Conservation (phyloP, 2,329 filamentous ascomycete species). For the Bimuria novae-zelandiae region DNA sequence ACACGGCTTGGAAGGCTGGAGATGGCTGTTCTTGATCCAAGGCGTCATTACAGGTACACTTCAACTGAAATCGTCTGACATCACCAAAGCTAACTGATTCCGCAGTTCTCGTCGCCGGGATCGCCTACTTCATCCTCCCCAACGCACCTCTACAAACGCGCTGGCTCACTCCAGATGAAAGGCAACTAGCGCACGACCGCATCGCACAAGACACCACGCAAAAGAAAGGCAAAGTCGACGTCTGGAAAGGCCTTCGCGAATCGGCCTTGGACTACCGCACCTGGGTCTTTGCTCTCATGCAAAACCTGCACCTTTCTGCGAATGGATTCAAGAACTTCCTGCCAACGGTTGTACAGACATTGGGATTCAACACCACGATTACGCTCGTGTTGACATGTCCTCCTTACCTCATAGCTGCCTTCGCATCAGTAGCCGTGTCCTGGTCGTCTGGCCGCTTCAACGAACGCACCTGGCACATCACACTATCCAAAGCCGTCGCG, state of each 20-base stretch:
- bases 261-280: too few relatives aligned
- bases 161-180: constrained; percentile 53
- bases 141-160: constrained; percentile 42
- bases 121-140: constrained; percentile 47
- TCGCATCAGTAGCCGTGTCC: constrained; percentile 36
- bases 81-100: too few relatives aligned
- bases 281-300: constrained; percentile 61
- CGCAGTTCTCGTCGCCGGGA: too few relatives aligned
- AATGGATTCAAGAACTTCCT: constrained; percentile 57
- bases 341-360: constrained; percentile 54
- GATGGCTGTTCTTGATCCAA: too few relatives aligned
- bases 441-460: constrained; percentile 47
- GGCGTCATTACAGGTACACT: too few relatives aligned
- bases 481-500: constrained; percentile 40
- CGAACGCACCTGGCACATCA: constrained; percentile 49
- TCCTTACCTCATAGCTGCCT: constrained; percentile 26
- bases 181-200: constrained; percentile 38
- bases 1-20: constrained; percentile 24
- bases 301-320: constrained; percentile 60
- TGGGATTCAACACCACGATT: constrained; percentile 56
- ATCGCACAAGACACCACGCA: constrained; percentile 55
- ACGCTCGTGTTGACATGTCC: constrained; percentile 56
- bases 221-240: too few relatives aligned
- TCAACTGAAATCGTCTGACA: too few relatives aligned
- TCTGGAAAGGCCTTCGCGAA: too few relatives aligned